Evolutionary conservation across 805 yeast species (phyloP).

Genomic region (Cyberlindnera galapagoensis): DNA sequence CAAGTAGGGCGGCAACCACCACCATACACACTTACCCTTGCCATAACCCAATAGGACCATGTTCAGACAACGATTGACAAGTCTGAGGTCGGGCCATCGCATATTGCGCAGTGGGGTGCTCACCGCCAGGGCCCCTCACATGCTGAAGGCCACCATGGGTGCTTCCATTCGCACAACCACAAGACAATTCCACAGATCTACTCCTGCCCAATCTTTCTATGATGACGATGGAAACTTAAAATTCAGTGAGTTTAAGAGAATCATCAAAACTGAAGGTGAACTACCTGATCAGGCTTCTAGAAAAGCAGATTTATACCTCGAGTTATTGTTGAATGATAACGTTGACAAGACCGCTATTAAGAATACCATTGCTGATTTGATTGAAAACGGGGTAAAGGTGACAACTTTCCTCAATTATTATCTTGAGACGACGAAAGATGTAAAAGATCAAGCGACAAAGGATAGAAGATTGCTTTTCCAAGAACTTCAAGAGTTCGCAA

Average conservation of each 20-base stretch:
- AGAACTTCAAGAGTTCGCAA: constrained; percentile 10
- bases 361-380: constrained; percentile 8
- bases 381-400: constrained; percentile 10
- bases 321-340: constrained; percentile 10
- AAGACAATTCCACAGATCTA: constrained; percentile 4
- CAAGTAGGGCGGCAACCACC: too few species aligned
- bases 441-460: constrained; percentile 1
- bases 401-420: constrained; percentile 15
- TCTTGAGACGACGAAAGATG: constrained; percentile 8
- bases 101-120: too few species aligned
- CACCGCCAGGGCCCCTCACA: too few species aligned
- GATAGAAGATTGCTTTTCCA: constrained; percentile 9
- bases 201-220: constrained; percentile 6
- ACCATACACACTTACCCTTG: too few species aligned
- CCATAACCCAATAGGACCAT: too few species aligned
- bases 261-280: constrained; percentile 13
- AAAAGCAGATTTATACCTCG: constrained; percentile 12
- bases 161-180: too few species aligned
- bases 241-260: constrained; percentile 13
- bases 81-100: too few species aligned
- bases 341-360: constrained; percentile 9
- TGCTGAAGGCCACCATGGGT: too few species aligned
- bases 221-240: constrained; percentile 17
- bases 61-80: too few species aligned
- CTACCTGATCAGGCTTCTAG: constrained; percentile 6